phyloP scores from a whole-genome alignment of 495 filamentous ascomycete species.

The Entonaema liquescens region DNA sequence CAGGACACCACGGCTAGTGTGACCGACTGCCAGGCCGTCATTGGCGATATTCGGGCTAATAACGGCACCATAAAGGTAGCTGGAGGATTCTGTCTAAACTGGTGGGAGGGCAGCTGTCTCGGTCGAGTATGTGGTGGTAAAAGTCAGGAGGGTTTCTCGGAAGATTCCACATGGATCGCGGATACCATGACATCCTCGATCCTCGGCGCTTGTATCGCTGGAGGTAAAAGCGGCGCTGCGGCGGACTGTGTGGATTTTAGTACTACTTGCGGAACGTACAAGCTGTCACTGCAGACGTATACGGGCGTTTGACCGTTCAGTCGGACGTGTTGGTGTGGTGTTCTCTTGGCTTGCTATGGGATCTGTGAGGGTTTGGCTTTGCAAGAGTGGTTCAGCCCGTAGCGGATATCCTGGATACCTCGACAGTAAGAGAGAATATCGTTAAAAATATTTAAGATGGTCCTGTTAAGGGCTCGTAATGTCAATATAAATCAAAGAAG shows the following conservation, averaged over 20 bases:
- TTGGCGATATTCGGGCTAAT: constrained; percentile 8
- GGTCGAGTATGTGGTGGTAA: constrained; percentile 15
- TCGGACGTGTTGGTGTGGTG: neutral
- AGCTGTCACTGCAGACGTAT: constrained; percentile 5
- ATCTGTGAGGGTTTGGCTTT: neutral
- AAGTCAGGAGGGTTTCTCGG: constrained; percentile 1
- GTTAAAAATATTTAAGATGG: too few species aligned
- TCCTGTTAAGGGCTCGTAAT: neutral
- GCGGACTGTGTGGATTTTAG: constrained; percentile 7
- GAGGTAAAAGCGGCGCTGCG: constrained; percentile 3
- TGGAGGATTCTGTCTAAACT: constrained; percentile 15
- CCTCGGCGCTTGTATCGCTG: constrained; percentile 1
- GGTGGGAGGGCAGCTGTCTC: constrained; percentile 16
- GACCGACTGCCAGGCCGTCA: neutral
- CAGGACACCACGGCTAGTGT: neutral
- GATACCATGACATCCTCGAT: constrained; percentile 12
- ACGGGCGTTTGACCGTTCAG: neutral
- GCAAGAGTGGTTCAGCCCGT: neutral
- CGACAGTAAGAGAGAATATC: neutral
- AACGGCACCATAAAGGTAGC: neutral
- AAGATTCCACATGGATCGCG: neutral
- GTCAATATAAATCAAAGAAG: neutral
- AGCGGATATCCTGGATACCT: neutral
- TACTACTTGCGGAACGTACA: constrained; percentile 15
- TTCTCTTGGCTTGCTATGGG: neutral